Percentiles rank a stretch among this genome's conserved stretches.
Conservation (phyloP, 2,329 filamentous ascomycete genomes). For the Karstenula rhodostoma region DNA sequence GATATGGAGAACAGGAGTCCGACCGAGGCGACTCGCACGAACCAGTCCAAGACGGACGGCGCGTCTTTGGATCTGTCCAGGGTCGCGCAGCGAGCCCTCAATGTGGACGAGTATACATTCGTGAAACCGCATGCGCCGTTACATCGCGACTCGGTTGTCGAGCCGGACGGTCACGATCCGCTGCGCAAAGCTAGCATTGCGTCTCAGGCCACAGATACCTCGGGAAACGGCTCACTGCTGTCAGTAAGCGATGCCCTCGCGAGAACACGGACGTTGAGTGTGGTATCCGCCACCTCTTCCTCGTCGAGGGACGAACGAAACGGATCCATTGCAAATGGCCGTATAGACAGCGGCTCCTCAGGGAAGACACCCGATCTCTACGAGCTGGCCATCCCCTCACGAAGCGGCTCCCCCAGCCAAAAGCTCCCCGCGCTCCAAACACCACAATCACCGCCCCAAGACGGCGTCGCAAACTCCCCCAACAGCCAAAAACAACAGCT, state of each 20-base stretch:
- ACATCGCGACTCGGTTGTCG: conserved; percentile 30
- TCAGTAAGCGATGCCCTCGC: conserved; percentile 18
- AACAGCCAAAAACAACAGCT: conserved; percentile 37
- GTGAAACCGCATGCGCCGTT: conserved; percentile 18
- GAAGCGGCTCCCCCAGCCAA: conserved; percentile 36
- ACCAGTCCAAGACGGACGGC: conserved; percentile 18
- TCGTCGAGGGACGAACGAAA: conserved; percentile 27
- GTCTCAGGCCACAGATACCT: conserved; percentile 15
- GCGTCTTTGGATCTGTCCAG: conserved; percentile 24
- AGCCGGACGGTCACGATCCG: conserved; percentile 22
- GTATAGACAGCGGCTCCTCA: conserved; percentile 31
- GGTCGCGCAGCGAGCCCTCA: conserved; percentile 27
- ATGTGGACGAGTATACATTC: conserved; percentile 17
- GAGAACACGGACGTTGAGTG: conserved; percentile 20
- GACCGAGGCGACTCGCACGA: conserved; percentile 14
- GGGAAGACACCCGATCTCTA: conserved; percentile 41
- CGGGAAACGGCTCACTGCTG: conserved; percentile 18
- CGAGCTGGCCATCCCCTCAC: conserved; percentile 42
- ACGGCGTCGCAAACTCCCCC: conserved; percentile 39
- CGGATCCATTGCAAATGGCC: conserved; percentile 29
- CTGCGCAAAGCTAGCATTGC: conserved; percentile 20
- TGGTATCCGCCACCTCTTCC: conserved; percentile 21
- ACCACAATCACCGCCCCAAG: conserved; percentile 39
- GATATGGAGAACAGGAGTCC: conserved; percentile 39
- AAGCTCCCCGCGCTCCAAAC: conserved; percentile 49